phyloP scores from a whole-genome alignment of 495 filamentous ascomycete genomes.

The Penicillium argentinense region DNA sequence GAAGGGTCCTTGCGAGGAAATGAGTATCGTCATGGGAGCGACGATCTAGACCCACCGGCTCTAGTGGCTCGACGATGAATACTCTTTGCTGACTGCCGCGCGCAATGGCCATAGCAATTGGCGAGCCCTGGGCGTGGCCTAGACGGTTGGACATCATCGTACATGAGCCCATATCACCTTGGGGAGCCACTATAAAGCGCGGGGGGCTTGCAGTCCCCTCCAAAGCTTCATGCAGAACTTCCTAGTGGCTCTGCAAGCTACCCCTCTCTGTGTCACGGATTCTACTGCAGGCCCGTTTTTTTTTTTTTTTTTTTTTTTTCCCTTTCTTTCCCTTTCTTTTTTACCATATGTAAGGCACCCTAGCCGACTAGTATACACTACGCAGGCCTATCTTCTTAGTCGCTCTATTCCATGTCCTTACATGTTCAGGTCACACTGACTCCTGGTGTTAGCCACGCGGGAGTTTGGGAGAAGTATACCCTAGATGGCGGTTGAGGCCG shows the following conservation, averaged over 20 bases:
- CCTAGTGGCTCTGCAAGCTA: constrained; percentile 8
- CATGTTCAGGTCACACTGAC: no score
- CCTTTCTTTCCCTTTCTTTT: not conserved
- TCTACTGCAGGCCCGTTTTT: constrained; percentile 2
- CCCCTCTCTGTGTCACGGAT: constrained; percentile 1
- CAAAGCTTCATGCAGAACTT: constrained; percentile 1
- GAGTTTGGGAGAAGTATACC: not conserved
- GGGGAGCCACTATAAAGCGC: constrained; percentile 8
- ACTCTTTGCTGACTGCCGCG: constrained; percentile 3
- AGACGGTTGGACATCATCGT: constrained; percentile 11
- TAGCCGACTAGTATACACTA: not conserved
- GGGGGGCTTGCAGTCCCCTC: not conserved
- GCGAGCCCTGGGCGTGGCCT: not conserved
- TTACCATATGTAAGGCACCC: not conserved
- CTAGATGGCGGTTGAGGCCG: not conserved
- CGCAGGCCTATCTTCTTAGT: no score
- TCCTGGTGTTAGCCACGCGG: not conserved
- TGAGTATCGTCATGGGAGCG: constrained; percentile 31
- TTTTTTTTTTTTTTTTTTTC: not conserved
- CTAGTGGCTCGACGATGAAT: constrained; percentile 19
- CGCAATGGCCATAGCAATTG: not conserved
- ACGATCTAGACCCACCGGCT: constrained; percentile 29
- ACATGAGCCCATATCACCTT: constrained; percentile 2
- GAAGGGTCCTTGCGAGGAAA: constrained; percentile 21
- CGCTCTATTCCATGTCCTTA: no score